Evolutionary conservation across 2,329 filamentous ascomycete genomes (phyloP).

Genomic region (Cladophialophora chaetospira): DNA sequence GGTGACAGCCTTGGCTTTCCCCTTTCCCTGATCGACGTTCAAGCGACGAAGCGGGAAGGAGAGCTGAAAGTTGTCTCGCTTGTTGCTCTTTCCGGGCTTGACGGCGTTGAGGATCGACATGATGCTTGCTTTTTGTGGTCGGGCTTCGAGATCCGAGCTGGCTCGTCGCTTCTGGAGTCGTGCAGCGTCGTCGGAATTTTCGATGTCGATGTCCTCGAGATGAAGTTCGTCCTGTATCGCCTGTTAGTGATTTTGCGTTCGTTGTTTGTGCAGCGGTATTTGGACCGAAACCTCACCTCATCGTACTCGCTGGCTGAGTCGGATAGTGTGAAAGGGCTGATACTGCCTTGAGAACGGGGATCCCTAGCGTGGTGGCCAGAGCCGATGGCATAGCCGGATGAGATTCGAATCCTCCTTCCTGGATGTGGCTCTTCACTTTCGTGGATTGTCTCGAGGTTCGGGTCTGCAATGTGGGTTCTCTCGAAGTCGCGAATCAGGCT

Average conservation of each 20-base stretch:
- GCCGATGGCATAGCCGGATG: slow-evolving; percentile 4
- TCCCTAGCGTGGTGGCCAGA: background rate
- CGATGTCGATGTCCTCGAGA: background rate
- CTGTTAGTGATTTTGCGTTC: background rate
- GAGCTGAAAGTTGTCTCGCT: slow-evolving; percentile 10
- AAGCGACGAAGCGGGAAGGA: slow-evolving; percentile 20
- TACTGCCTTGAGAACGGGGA: background rate
- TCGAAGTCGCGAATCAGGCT: slow-evolving; percentile 11
- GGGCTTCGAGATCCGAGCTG: background rate
- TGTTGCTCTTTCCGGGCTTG: background rate
- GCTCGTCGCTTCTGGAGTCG: background rate
- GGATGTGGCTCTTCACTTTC: slow-evolving; percentile 24
- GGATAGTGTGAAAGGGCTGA: slow-evolving; percentile 10
- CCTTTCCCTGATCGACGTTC: background rate
- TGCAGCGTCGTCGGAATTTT: background rate
- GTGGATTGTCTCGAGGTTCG: slow-evolving; percentile 21
- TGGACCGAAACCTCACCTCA: slow-evolving; percentile 8
- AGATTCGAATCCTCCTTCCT: slow-evolving; percentile 8
- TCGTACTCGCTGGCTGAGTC: slow-evolving; percentile 4
- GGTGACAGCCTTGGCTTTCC: background rate
- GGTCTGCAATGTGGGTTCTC: slow-evolving; percentile 1
- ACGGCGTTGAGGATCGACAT: slow-evolving; percentile 1
- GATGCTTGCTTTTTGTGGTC: background rate
- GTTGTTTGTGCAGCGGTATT: no score
- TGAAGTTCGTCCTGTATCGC: background rate